Percentiles rank a stretch among this genome's conserved stretches.
These are phyloP conservation scores for Singerocomus rubriflavus DNA, from an alignment of 1,284 basidiomycete species.

Conservation along the genomic window DNA sequence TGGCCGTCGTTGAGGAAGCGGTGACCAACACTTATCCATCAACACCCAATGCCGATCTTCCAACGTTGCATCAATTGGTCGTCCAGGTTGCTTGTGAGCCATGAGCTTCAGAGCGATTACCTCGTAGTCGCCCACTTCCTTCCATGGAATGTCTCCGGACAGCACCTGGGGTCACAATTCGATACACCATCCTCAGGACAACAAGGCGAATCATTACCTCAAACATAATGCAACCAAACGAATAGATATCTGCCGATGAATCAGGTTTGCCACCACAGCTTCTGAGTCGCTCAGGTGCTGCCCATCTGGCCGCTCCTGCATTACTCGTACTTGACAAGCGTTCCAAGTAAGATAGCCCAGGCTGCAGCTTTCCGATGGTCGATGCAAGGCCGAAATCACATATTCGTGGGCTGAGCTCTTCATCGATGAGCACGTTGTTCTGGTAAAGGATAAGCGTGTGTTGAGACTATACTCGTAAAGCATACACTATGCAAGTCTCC, in stretches of 20 bases:
- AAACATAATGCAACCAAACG: slow-evolving; percentile 7
- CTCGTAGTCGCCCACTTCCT: too few relatives aligned
- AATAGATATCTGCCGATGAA: slow-evolving; percentile 4
- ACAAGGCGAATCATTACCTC: not conserved
- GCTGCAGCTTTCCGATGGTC: slow-evolving; percentile 1
- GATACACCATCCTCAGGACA: not conserved
- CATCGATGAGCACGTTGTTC: slow-evolving; percentile 12
- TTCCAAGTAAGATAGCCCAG: slow-evolving; percentile 8
- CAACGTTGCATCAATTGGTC: too few relatives aligned
- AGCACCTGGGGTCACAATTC: not conserved
- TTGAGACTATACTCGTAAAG: not conserved
- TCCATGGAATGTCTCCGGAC: slow-evolving; percentile 6
- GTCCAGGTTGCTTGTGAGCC: too few relatives aligned
- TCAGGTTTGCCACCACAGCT: not conserved
- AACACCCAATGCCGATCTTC: too few relatives aligned
- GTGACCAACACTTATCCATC: too few relatives aligned
- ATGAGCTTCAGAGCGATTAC: too few relatives aligned
- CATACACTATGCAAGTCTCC: too few relatives aligned
- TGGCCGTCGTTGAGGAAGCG: too few relatives aligned
- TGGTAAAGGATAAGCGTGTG: not conserved
- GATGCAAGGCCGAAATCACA: slow-evolving; percentile 9
- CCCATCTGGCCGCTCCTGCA: slow-evolving; percentile 3
- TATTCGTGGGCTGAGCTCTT: slow-evolving; percentile 2
- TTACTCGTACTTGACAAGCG: not conserved
- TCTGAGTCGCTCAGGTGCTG: slow-evolving; percentile 7